phyloP scores from a whole-genome alignment of 306 rosid species.

The Rosa rugosa region DNA sequence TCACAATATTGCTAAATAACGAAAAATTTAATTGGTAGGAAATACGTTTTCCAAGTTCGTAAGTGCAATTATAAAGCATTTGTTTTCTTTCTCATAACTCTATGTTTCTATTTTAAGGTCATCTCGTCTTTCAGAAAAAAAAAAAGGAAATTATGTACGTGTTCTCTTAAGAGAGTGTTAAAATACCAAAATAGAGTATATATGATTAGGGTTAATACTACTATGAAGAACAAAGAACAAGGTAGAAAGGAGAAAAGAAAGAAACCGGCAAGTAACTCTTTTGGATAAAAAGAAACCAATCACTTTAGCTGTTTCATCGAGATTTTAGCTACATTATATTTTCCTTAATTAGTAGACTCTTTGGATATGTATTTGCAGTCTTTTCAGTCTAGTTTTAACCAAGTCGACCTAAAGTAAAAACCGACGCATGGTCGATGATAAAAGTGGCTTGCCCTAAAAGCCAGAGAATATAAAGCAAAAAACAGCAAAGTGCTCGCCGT shows the following conservation, averaged over 20 bases:
- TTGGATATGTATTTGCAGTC: neutral
- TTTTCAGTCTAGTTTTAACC: neutral
- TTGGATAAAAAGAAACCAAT: neutral
- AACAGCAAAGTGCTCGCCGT: slow-evolving; percentile 22
- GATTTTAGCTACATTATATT: no score
- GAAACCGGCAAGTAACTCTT: neutral
- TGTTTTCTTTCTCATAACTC: neutral
- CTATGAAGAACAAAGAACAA: neutral
- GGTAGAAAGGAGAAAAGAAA: neutral
- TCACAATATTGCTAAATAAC: neutral
- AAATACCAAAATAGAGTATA: no score
- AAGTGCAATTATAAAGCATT: neutral
- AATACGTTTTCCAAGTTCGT: neutral
- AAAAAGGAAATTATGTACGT: no score
- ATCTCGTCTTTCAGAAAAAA: neutral
- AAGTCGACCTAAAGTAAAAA: neutral
- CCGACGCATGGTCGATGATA: neutral
- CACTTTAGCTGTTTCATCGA: neutral
- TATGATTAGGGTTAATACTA: no score
- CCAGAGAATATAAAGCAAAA: neutral
- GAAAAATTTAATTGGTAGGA: neutral
- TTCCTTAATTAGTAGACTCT: neutral
- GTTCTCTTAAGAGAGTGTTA: no score
- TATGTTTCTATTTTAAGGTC: neutral
- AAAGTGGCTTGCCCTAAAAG: neutral